phyloP scores from a whole-genome alignment of 441 rosid species.

The Populus hybrid region DNA sequence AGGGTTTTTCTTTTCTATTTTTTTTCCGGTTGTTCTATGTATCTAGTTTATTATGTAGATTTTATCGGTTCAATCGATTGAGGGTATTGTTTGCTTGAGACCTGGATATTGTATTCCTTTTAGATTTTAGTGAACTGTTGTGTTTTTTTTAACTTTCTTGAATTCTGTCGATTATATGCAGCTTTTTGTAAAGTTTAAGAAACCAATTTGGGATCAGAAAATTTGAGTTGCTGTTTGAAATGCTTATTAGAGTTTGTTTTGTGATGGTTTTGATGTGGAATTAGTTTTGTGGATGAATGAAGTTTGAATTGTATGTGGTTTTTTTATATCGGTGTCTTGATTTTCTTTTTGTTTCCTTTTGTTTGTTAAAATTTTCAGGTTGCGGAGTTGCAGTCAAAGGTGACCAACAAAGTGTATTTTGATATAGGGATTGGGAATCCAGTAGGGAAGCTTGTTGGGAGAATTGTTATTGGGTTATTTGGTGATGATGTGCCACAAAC shows the following conservation, averaged over 20 bases:
- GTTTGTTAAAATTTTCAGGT: constrained; percentile 34
- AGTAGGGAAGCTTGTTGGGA: constrained; percentile 80
- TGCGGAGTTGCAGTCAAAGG: constrained; percentile 63
- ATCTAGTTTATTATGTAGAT: background rate
- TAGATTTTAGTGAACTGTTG: background rate
- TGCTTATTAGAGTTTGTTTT: background rate
- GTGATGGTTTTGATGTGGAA: too few species aligned
- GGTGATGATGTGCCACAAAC: constrained; percentile 98
- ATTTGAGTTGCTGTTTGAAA: background rate
- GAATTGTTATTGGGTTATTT: constrained; percentile 85
- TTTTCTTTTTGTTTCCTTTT: background rate
- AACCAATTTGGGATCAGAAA: background rate
- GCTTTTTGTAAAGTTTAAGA: background rate
- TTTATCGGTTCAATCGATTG: background rate
- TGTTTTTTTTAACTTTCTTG: background rate
- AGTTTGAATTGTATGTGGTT: background rate
- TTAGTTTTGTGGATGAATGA: background rate
- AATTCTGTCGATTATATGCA: background rate
- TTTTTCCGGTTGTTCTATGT: background rate
- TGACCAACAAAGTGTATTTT: constrained; percentile 83
- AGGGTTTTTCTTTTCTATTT: background rate
- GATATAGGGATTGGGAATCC: constrained; percentile 95
- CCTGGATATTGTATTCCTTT: background rate
- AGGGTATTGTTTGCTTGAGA: background rate
- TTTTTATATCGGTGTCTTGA: background rate